Conservation (phyloP, 495 filamentous ascomycete genomes). For the Neurospora sublineolata region DNA sequence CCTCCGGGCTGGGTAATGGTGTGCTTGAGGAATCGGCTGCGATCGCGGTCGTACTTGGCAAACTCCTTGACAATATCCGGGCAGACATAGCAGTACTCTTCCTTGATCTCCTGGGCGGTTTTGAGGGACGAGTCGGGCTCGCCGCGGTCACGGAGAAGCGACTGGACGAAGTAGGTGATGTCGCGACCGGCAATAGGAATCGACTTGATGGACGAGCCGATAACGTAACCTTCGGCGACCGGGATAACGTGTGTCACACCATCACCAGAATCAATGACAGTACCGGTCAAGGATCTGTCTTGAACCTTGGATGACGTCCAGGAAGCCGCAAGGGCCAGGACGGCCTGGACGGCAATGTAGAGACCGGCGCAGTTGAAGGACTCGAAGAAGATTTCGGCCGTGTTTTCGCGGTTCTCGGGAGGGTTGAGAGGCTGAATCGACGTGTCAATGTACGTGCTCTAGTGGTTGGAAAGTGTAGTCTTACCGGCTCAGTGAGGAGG, state of each 20-base stretch:
- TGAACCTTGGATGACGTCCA: conserved; percentile 98
- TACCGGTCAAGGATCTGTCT: conserved; percentile 93
- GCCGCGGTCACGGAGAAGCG: conserved; percentile 85
- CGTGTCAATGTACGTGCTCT: conserved; percentile 9
- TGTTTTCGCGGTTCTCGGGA: conserved; percentile 97
- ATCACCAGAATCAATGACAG: conserved; percentile 94
- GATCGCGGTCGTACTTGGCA: conserved; percentile 79
- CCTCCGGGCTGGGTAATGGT: conserved; percentile 79
- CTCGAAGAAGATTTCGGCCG: conserved; percentile 99
- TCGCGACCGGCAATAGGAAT: conserved; percentile 96
- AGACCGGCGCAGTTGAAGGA: conserved; percentile 98
- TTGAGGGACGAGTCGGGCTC: conserved; percentile 95
- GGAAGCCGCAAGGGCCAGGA: conserved; percentile 88
- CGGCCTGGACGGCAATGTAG: conserved; percentile 96
- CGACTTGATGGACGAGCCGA: conserved; percentile 96
- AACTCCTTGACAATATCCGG: conserved; percentile 99
- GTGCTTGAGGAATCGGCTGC: conserved; percentile 81
- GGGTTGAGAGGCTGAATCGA: conserved; percentile 78
- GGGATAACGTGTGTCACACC: conserved; percentile 98
- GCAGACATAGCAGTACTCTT: conserved; percentile 95
- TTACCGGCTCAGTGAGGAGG: conserved; percentile 89
- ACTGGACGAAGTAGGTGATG: conserved; percentile 97
- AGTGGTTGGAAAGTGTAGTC: conserved; percentile 9
- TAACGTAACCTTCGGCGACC: conserved; percentile 96
- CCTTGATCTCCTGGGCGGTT: conserved; percentile 95